Percentiles rank a stretch among this genome's conserved stretches.
phyloP scores from a whole-genome alignment of 495 filamentous ascomycete species.

The Aspergillus hancockii region DNA sequence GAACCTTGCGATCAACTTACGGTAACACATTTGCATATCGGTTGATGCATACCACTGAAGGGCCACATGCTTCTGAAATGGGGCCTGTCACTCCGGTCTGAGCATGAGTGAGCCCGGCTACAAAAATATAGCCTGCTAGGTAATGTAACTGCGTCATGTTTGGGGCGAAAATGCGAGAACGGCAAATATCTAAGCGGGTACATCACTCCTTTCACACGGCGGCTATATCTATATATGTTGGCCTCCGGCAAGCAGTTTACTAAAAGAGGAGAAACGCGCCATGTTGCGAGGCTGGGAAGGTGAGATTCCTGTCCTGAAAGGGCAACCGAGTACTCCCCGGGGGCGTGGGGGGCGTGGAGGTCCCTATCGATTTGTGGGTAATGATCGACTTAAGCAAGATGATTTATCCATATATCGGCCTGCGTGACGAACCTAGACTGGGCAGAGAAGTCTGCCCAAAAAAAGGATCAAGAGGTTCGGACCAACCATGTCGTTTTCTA shows the following conservation, averaged over 20 bases:
- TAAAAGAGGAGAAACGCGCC: too few relatives aligned
- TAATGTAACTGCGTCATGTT: neutral
- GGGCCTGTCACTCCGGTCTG: conserved; percentile 15
- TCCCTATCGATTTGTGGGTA: neutral
- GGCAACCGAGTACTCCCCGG: neutral
- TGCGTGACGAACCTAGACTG: neutral
- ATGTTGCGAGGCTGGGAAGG: too few relatives aligned
- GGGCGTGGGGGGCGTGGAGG: neutral
- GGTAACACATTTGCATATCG: conserved; percentile 24
- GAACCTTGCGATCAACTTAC: conserved; percentile 7
- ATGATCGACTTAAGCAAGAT: neutral
- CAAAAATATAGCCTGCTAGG: neutral
- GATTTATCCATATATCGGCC: neutral
- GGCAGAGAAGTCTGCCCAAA: neutral
- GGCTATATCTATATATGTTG: too few relatives aligned
- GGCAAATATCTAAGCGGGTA: too few relatives aligned
- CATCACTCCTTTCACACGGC: too few relatives aligned
- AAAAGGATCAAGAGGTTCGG: neutral
- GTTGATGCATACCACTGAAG: conserved; percentile 29
- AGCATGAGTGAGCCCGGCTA: conserved; percentile 3
- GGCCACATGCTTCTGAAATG: conserved; percentile 15
- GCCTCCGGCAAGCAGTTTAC: too few relatives aligned
- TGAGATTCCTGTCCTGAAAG: neutral
- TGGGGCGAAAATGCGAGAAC: too few relatives aligned
- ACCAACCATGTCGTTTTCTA: neutral